Evolutionary conservation across 164 flowering plant genomes (phyloP), one percentile per base, ranked within the genome.

Genomic region (Macadamia integrifolia): DNA sequence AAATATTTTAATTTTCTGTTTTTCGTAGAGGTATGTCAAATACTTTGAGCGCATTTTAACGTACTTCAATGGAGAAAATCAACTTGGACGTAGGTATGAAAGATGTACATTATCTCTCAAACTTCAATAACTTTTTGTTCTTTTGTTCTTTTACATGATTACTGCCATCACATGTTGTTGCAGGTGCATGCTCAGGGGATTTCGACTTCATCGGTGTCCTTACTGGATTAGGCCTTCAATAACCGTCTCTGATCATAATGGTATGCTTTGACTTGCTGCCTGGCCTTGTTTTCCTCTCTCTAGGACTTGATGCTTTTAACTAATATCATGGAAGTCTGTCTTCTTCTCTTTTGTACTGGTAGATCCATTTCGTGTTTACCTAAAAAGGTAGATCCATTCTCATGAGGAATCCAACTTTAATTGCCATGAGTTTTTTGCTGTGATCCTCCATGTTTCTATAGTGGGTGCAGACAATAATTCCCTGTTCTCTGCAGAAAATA

Each of bases 161-260:
- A 14, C 31, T 76, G 42, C 78, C 18, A 29, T 59, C 58, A 60
- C 30, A 2, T 46, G 66, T 66, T 68, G 18, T 35, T 76, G 40
- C 79, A 94, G 99, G 87, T 92, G 97, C 85, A 87, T 92, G 92
- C 98, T 94, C 69, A 83, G 96, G 76, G 99, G 99, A 50, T 88
- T 94, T 73, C 92, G 99, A 72, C 95, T 94, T 77, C 99, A 86
- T 74, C 78, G 91, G 73, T 94, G 99, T 75, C 98, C 98, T 53
- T 94, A 90, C 65, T 94, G 99, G 99, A 87, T 94, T 71, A 86
- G 98, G 80, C 99, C 99, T 50, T 78, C 91, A 58, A 89, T 94
- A 60, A 87, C 96, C 32, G 85, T 94, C 62, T 92, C 88, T 67
- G 83, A 94, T 79, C 98, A 92, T 80, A 90, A 88, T 81, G 96